Evolutionary conservation across 768 basidiomycete genomes (phyloP).

Genomic region (Scleroderma bovista): DNA sequence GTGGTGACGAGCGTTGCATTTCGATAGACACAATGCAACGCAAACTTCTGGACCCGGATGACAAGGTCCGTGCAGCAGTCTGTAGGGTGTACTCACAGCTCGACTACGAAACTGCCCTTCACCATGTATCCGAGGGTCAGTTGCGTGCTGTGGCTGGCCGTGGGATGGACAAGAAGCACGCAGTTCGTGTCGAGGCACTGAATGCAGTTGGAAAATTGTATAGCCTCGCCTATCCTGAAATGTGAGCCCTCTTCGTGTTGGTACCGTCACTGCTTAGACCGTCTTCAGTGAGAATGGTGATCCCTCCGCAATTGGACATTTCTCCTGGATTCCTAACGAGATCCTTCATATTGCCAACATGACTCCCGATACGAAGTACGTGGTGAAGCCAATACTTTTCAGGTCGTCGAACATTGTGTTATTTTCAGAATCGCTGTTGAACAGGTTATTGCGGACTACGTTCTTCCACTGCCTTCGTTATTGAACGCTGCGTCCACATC

Average conservation of each 20-base stretch:
- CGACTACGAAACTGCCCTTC: constrained; percentile 87
- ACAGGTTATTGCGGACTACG: constrained; percentile 60
- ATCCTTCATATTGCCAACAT: constrained; percentile 55
- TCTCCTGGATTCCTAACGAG: constrained; percentile 87
- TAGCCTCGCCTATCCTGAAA: constrained; percentile 78
- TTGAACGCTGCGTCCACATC: constrained; percentile 32
- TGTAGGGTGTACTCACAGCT: constrained; percentile 78
- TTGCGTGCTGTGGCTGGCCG: constrained; percentile 64
- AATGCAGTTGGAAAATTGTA: constrained; percentile 74
- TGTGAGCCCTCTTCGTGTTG: constrained; percentile 47
- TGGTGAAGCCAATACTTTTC: background rate
- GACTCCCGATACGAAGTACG: constrained; percentile 55
- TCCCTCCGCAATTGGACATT: constrained; percentile 64
- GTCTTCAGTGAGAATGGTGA: constrained; percentile 71
- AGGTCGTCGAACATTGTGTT: background rate
- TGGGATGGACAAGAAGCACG: constrained; percentile 75
- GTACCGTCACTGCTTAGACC: constrained; percentile 1
- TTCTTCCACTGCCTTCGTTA: constrained; percentile 70
- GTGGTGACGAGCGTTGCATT: constrained; percentile 4
- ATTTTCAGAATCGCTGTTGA: constrained; percentile 53
- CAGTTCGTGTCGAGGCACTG: constrained; percentile 72
- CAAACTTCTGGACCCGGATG: constrained; percentile 85
- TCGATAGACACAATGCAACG: constrained; percentile 47
- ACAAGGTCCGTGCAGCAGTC: constrained; percentile 80
- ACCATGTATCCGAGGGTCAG: constrained; percentile 64